Evolutionary conservation across 2,329 filamentous ascomycete genomes (phyloP).

Genomic region (Nemania sp.): DNA sequence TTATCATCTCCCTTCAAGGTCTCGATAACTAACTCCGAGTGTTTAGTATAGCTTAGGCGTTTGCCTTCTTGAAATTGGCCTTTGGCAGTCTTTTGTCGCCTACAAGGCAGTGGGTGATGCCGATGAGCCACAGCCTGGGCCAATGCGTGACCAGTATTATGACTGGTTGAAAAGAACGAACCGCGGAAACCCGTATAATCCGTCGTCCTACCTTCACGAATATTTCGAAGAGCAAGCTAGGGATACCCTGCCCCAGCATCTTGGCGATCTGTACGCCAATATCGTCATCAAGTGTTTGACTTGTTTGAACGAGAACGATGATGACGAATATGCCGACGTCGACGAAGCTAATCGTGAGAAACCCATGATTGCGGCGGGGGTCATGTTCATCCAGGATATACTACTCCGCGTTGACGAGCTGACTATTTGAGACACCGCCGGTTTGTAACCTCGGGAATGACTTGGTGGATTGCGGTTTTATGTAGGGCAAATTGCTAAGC

Average conservation of each 20-base stretch:
- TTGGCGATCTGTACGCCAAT: not conserved
- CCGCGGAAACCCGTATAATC: not conserved
- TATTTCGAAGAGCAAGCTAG: not conserved
- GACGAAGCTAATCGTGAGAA: not conserved
- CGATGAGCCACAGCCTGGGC: not conserved
- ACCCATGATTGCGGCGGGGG: not conserved
- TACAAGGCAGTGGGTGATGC: not conserved
- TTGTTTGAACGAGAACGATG: not conserved
- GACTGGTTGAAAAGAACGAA: not conserved
- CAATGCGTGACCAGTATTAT: not conserved
- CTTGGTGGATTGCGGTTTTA: not conserved
- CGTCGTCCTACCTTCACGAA: not conserved
- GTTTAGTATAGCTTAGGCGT: conserved; percentile 1
- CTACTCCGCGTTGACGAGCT: not conserved
- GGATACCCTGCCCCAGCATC: not conserved
- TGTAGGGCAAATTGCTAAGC: not conserved
- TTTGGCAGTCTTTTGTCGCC: not conserved
- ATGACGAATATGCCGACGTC: not conserved
- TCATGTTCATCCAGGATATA: not conserved
- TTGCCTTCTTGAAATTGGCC: conserved; percentile 4
- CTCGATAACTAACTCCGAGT: not conserved
- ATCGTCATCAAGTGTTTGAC: not conserved
- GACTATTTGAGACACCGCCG: not conserved
- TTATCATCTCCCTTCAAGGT: not conserved
- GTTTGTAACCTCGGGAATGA: not conserved